Evolutionary conservation across 352 stramenopile genomes (phyloP).

Genomic region (Phytophthora sojae): DNA sequence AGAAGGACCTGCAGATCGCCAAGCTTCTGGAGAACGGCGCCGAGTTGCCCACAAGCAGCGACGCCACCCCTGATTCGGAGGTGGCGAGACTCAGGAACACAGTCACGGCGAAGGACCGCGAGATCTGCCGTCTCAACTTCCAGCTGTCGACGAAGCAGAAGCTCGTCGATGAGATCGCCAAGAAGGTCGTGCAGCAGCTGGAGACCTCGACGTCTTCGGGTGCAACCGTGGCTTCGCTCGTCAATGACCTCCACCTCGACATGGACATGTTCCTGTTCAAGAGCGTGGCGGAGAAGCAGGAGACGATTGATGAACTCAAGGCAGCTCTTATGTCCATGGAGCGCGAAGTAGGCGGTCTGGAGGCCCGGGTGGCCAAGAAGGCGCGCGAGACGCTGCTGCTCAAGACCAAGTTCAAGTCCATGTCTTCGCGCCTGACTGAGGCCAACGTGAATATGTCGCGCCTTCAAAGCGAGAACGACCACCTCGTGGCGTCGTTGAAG

Average conservation of each 20-base stretch:
- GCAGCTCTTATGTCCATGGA: slow-evolving; percentile 73
- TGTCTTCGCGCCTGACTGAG: slow-evolving; percentile 63
- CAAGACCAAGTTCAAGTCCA: slow-evolving; percentile 62
- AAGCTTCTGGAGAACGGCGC: slow-evolving; percentile 45
- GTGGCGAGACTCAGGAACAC: slow-evolving; percentile 53
- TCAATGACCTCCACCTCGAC: slow-evolving; percentile 54
- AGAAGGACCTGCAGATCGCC: slow-evolving; percentile 61
- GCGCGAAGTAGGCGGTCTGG: slow-evolving; percentile 67
- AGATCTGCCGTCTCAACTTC: slow-evolving; percentile 85
- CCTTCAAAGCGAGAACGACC: slow-evolving; percentile 66
- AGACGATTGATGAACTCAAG: slow-evolving; percentile 69
- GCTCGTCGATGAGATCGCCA: slow-evolving; percentile 77
- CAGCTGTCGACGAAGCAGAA: slow-evolving; percentile 85
- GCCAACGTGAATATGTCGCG: slow-evolving; percentile 51
- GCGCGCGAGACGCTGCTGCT: slow-evolving; percentile 64
- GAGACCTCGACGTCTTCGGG: slow-evolving; percentile 35
- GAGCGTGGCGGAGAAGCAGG: slow-evolving; percentile 73
- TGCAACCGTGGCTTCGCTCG: slow-evolving; percentile 21
- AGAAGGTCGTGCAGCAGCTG: slow-evolving; percentile 66
- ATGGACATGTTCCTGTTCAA: slow-evolving; percentile 84
- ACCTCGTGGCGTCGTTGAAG: slow-evolving; percentile 55
- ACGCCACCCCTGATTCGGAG: slow-evolving; percentile 42
- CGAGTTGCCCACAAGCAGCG: slow-evolving; percentile 44
- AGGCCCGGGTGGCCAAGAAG: slow-evolving; percentile 61
- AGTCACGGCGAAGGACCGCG: slow-evolving; percentile 79